Evolutionary conservation across 306 rosid species (phyloP).

Genomic region (Ormosia semicastrata): DNA sequence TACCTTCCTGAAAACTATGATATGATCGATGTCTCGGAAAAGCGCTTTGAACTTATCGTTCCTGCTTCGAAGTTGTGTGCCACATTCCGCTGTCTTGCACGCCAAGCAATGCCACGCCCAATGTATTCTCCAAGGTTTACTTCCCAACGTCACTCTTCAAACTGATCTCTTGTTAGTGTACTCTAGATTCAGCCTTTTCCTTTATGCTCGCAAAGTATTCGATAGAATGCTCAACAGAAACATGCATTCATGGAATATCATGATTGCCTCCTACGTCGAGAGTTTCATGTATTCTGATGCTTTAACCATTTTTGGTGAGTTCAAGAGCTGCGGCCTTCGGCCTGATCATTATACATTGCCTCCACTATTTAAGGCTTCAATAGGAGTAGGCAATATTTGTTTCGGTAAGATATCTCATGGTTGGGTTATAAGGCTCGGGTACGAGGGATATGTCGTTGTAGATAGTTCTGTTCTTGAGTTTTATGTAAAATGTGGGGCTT

Average conservation of each 20-base stretch:
- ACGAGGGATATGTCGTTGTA: conserved; percentile 46
- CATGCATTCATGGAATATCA: conserved; percentile 78
- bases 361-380: conserved; percentile 47
- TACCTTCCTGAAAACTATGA: background rate
- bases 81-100: conserved; percentile 32
- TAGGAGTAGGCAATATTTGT: conserved; percentile 33
- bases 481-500: conserved; percentile 49
- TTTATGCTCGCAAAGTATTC: conserved; percentile 54
- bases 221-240: conserved; percentile 53
- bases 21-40: conserved; percentile 12
- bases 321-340: conserved; percentile 31
- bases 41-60: conserved; percentile 38
- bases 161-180: conserved; percentile 61
- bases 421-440: conserved; percentile 58
- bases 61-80: conserved; percentile 43
- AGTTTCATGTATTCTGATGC: conserved; percentile 39
- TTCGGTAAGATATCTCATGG: conserved; percentile 56
- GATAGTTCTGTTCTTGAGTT: conserved; percentile 55
- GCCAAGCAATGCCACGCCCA: conserved; percentile 66
- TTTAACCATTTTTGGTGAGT: conserved; percentile 28
- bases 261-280: conserved; percentile 51
- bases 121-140: conserved; percentile 48
- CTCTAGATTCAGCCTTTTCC: conserved; percentile 37
- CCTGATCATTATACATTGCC: conserved; percentile 74
- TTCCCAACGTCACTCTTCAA: conserved; percentile 49